phyloP scores from a whole-genome alignment of 768 basidiomycete genomes.

The Boletus rex-veris region DNA sequence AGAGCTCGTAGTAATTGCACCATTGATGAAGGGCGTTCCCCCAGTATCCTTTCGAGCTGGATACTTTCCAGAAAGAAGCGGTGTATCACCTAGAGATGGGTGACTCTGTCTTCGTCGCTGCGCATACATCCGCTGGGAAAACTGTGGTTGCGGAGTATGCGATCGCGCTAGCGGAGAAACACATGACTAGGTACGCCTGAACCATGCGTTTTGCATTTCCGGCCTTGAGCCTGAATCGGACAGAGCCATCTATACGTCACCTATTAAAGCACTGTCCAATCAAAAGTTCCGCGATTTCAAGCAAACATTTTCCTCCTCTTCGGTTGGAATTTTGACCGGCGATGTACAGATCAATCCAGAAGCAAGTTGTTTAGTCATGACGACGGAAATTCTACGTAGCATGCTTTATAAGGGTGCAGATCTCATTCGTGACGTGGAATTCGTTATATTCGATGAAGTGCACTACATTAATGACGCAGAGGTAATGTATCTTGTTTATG shows the following conservation, averaged over 20 bases:
- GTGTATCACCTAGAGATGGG: conserved; percentile 97
- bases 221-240: conserved; percentile 1
- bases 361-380: conserved; percentile 95
- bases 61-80: conserved; percentile 98
- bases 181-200: conserved; percentile 87
- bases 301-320: conserved; percentile 85
- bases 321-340: conserved; percentile 94
- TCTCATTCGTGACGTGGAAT: conserved; percentile 97
- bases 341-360: conserved; percentile 99
- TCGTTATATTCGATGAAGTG: conserved; percentile 99
- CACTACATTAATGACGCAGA: conserved; percentile 99
- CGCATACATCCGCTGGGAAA: conserved; percentile 99
- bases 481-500: conserved; percentile 44
- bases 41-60: conserved; percentile 99
- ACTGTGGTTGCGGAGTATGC: conserved; percentile 99
- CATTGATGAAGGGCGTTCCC: conserved; percentile 4
- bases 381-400: conserved; percentile 94
- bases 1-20: not conserved
- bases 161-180: conserved; percentile 92
- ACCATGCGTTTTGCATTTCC: conserved; percentile 13
- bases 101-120: conserved; percentile 98
- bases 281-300: conserved; percentile 99
- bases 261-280: conserved; percentile 97
- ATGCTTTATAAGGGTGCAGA: conserved; percentile 99
- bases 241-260: conserved; percentile 97